Base-by-base conservation (phyloP, 2,329 filamentous ascomycete genomes). In the Alternaria sp. region DNA sequence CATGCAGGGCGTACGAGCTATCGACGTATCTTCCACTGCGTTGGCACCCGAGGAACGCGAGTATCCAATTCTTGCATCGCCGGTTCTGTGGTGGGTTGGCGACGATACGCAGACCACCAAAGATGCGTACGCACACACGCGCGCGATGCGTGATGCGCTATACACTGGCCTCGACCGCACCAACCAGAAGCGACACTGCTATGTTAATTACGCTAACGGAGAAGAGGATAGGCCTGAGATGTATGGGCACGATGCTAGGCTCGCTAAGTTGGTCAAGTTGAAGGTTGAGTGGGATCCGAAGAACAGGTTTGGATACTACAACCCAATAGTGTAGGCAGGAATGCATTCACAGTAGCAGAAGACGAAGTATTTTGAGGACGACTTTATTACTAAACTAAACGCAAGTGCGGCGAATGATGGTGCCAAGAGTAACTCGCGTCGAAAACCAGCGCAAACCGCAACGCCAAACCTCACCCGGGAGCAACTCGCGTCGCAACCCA, bases 171-270 rank as follows among this genome's bases (percentile, higher is more conserved):
- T 68, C 2, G 59, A 62, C 12, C 57, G 58, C 3, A 61, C 36
- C 13, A 63, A 61, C 1, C n/a, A 52, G 25, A 67, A 72, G 49
- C 46, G 62, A 44, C 67, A 73, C 46, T 65, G 68, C 5, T 80
- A 80, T 57, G 68, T 78, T 6, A 79, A 80, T 49, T 80, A 79
- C 59, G 77, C 77, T 5, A 66, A 69, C 50, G 76, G 77, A 9
- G 68, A 71, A 11, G 77, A 80, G 63, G 19, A 43, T 2, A 59
- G 67, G 47, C 32, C 72, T 26, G 66, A 72, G 19, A 40, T 78
- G 52, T 81, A 80, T 67, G 79, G 77, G 12, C 68, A 72, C 50
- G 72, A 77, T 28, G 23, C 61, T 63, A 67, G 73, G 32, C 28
- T 79, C 40, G 56, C 64, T 32, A 76, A 64, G 55, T 59, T 80